Conservation (phyloP, 2,329 filamentous ascomycete genomes). For the Penicillium capsulatum region DNA sequence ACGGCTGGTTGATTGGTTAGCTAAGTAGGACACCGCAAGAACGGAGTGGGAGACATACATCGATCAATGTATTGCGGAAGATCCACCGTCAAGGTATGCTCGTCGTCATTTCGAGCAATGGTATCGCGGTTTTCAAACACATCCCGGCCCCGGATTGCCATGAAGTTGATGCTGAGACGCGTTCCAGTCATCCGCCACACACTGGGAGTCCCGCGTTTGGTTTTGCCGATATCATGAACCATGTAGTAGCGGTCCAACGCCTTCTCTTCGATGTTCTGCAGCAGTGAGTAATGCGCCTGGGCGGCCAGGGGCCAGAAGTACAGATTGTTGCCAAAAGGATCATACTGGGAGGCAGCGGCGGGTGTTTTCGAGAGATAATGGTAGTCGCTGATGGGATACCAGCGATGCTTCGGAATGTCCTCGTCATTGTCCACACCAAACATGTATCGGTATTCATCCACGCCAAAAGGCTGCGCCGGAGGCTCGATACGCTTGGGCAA, state of each 20-base stretch:
- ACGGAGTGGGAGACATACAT: background rate
- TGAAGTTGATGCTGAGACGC: background rate
- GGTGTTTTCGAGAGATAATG: background rate
- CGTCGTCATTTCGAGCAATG: background rate
- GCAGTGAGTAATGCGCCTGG: background rate
- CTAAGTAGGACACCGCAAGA: background rate
- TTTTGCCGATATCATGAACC: background rate
- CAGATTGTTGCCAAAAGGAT: background rate
- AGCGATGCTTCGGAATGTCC: background rate
- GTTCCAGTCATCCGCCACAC: background rate
- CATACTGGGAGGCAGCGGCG: background rate
- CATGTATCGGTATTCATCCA: background rate
- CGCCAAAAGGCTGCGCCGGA: background rate
- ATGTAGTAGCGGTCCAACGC: background rate
- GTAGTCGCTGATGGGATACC: background rate
- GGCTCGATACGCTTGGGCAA: background rate
- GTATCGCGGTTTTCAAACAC: background rate
- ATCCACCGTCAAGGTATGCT: background rate
- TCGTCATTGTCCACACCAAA: background rate
- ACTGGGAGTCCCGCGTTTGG: background rate
- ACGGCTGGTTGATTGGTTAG: background rate
- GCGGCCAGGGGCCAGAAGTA: background rate
- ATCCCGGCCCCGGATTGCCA: background rate
- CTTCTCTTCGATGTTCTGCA: background rate
- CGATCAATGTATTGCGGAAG: background rate